phyloP scores from a whole-genome alignment of 192 early-diverging fungal genomes.

The Coemansia sp. region DNA sequence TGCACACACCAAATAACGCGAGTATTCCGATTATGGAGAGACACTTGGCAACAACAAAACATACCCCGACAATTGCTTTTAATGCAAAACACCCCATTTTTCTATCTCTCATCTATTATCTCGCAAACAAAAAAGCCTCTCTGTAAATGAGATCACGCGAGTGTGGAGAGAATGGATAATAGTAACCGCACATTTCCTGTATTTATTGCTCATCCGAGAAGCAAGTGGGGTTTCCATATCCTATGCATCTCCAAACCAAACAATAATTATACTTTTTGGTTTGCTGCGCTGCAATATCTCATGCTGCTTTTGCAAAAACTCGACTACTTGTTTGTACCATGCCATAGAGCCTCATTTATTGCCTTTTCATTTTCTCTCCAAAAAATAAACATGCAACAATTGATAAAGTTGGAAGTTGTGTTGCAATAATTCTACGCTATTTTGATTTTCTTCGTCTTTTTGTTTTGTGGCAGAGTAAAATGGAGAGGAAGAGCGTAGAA shows the following conservation, averaged over 20 bases:
- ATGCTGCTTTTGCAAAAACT: neutral
- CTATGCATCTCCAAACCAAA: no score
- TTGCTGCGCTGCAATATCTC: neutral
- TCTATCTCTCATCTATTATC: constrained; percentile 1
- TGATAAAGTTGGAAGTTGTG: no score
- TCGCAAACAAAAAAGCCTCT: constrained; percentile 1
- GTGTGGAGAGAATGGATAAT: constrained; percentile 4
- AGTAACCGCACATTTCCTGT: neutral
- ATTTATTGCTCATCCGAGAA: constrained; percentile 1
- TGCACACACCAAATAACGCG: no score
- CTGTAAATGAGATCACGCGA: constrained; percentile 4
- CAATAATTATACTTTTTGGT: no score
- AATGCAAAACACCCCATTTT: neutral
- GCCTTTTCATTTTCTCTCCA: neutral
- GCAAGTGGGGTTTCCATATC: neutral
- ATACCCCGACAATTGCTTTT: neutral
- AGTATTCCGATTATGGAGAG: neutral
- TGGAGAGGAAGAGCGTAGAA: no score
- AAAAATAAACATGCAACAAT: no score
- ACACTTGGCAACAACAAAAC: neutral
- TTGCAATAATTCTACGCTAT: no score
- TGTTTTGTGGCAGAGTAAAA: no score
- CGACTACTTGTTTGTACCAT: neutral
- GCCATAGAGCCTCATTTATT: no score
- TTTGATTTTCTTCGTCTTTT: no score